Base-by-base conservation (phyloP, 768 basidiomycete genomes). In the Amyloporia xantha region DNA sequence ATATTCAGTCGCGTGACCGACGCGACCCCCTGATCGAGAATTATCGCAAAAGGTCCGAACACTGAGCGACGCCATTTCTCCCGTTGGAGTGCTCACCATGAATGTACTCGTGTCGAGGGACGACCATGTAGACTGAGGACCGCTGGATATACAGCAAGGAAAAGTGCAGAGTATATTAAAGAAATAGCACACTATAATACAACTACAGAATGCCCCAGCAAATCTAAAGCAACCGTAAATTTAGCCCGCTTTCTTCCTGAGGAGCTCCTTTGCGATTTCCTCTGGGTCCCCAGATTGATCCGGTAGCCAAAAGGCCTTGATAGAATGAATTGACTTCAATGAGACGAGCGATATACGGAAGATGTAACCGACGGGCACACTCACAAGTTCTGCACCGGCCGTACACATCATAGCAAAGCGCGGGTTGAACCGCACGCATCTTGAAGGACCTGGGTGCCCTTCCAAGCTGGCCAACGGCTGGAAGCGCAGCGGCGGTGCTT, bases 361-460 rank as follows among this genome's bases (percentile, higher is more conserved):
- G n/a, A 33, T 7, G 30, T 15, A 33, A 33, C 30, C 9, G 30
- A 15, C 30, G 30, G 19, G 36, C 30, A 54, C 35, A 54, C 76
- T 55, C 55, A 93, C 94, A 71, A 96, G 62, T 62, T 94, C 91
- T 51, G 79, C 73, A 15, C 91, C 91, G 23, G 89, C 91, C 10
- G 80, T 81, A 50, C 79, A 82, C 74, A 97, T 75, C 91, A 97
- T 95, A 25, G 85, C 84, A 51, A 78, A 75, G 49, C 89, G 79
- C 6, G 94, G 93, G 63, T 96, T 98, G 64, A 94, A 95, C 58
- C 74, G 80, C 2, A 96, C 88, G 50, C 90, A 92, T 61, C 96
- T 73, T 20, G 84, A 78, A 25, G 90, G 85, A 4, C 89, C 89
- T 1, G 83, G 81, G 61, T 94, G 91, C 0, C 89, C 91, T 38